phyloP scores from a whole-genome alignment of 2,329 filamentous ascomycete species.

The Dryadomyces quercivorus region DNA sequence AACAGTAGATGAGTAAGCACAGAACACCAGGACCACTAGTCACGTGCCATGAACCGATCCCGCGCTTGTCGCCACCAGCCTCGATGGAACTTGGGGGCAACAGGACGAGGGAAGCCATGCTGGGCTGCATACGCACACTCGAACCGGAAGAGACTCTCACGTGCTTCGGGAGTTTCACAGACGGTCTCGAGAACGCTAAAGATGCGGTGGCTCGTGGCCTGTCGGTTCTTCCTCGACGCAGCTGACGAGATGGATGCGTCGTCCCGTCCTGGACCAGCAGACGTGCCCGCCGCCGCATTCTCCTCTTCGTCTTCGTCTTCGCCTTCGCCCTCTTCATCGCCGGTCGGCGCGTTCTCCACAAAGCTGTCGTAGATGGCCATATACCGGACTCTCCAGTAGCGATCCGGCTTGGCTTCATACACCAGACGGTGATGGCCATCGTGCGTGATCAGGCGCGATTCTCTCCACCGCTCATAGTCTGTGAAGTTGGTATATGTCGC shows the following conservation, averaged over 20 bases:
- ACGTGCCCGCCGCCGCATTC: background rate
- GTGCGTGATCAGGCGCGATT: too few relatives aligned
- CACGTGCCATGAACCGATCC: too few relatives aligned
- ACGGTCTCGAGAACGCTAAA: background rate
- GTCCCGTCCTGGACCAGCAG: background rate
- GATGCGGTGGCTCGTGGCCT: conserved; percentile 9
- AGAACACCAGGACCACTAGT: too few relatives aligned
- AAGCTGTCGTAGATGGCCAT: background rate
- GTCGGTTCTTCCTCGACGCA: background rate
- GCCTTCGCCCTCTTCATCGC: background rate
- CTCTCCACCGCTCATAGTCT: too few relatives aligned
- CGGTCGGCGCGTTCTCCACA: background rate
- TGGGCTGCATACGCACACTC: background rate
- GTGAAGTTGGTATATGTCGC: too few relatives aligned
- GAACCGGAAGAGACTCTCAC: background rate
- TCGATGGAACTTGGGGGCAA: background rate
- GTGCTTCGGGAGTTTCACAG: background rate
- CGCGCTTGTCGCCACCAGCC: too few relatives aligned
- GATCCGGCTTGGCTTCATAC: background rate
- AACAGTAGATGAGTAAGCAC: too few relatives aligned
- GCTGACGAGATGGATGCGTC: background rate
- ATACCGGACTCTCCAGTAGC: background rate
- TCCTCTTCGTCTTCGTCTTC: background rate
- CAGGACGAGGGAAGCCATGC: background rate
- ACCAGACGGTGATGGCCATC: too few relatives aligned